Evolutionary conservation across 2,329 filamentous ascomycete species (phyloP), one percentile per base, ranked within the genome.

Genomic region (Herpotrichia juniperi): DNA sequence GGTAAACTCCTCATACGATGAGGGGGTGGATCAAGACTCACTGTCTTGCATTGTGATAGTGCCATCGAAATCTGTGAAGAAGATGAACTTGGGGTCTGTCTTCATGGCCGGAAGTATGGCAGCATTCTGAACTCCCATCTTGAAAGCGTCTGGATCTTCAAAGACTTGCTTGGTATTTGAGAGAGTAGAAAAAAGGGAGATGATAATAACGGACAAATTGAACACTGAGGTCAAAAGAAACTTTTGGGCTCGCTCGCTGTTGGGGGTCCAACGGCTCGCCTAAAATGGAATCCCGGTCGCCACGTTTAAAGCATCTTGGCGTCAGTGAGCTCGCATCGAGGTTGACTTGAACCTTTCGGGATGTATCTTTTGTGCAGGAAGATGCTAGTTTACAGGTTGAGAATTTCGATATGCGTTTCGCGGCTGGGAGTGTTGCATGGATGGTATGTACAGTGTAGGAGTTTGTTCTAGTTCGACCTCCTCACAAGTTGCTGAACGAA

Each of bases 1-100:
- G n/a, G n/a, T n/a, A 28, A 44, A 16, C 11, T 19, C 25, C 12
- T 11, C 28, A 44, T 12, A 30, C n/a, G 19, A 44, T 6, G 21
- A 16, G 42, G 35, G 40, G 35, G 42, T 40, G 35, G 32, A 32
- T 54, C 46, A 52, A 50, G 43, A 78, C 81, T 69, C 67, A 83
- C 83, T 86, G 74, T 88, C 86, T 67, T 85, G 79, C 51, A 86
- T 82, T 43, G 93, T 97, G 72, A 97, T 93, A 48, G 93, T 97
- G 68, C 94, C 94, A 76, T 99, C 94, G 72, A 97, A 97, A 78
- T 99, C 94, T 63, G 93, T 96, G 81, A 97, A 97, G 84, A 99
- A 97, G 80, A 99, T 93, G 80, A 91, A 90, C 77, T 91, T 89
- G 46, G 93, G 93, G 72, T 89, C 86, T 51, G 71, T 74, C 58